Base-by-base conservation (phyloP, 2,329 filamentous ascomycete species). In the Myriosclerotinia curreyana region DNA sequence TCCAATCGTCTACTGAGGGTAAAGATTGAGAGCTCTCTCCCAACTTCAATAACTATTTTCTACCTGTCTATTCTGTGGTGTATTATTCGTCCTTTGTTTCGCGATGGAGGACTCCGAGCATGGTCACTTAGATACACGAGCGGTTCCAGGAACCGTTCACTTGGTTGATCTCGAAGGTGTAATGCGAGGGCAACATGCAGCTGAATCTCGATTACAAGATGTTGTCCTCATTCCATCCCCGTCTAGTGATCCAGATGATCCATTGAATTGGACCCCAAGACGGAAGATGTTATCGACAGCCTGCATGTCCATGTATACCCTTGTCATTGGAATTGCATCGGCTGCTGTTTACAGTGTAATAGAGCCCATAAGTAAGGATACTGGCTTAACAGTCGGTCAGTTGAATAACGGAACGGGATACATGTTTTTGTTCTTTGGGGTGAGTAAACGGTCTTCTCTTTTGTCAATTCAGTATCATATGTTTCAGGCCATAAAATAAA, bases 301-400 rank as follows among this genome's bases (percentile, higher is more conserved):
- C 38, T 70, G 70, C 49, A 65, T 72, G 42, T 71, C 71, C 51
- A 70, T 80, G n/a, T 82, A 82, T 68, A 79, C 77, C 1, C 75
- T 81, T 51, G 79, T 79, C 72, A 76, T 77, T 17, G 81, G 80
- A n/a, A 79, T 83, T 53, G 76, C 81, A 5, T 75, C 75, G 25
- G 77, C 80, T 1, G 76, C 79, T 11, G 78, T 81, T n/a, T 83
- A 83, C 68, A 79, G 77, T 9, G 78, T 83, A 9, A 73, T 83
- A 11, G 77, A 77, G 6, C 78, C 79, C 14, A 80, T 83, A 48
- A 77, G 76, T 9, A 71, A 76, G 53, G 78, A 79, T n/a, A 80
- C 79, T 0, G 79, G 77, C 5, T 72, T 83, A 44, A 78, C 77
- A 0, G 70, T 81, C 1, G 73, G 71, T 5, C 75, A 79, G 44